A percentile compares a stretch with the other conserved stretches of the same genome.
Evolutionary conservation across 1,284 basidiomycete species (phyloP).

Genomic region (Phellopilus nigrolimitatus): DNA sequence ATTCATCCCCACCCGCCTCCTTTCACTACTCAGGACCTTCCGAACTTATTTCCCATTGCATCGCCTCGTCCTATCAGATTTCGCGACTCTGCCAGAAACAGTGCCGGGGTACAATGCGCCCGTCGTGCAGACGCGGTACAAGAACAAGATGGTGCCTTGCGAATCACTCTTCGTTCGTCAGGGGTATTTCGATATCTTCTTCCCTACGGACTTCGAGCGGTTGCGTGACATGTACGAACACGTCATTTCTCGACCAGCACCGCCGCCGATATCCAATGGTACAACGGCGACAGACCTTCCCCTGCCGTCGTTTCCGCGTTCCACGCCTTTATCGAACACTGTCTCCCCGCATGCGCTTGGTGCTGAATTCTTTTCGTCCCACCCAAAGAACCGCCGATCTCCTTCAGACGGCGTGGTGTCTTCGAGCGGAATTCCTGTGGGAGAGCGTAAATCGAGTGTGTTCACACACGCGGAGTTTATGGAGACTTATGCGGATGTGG

Average conservation of each 20-base stretch:
- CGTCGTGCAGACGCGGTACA: conserved; percentile 93
- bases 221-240: conserved; percentile 87
- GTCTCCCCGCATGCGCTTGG: conserved; percentile 51
- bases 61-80: conserved; percentile 90
- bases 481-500: conserved; percentile 72
- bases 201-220: conserved; percentile 89
- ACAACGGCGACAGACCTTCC: conserved; percentile 43
- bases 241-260: conserved; percentile 59
- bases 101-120: conserved; percentile 85
- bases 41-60: conserved; percentile 86
- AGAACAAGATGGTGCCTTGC: conserved; percentile 83
- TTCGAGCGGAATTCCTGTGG: conserved; percentile 73
- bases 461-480: conserved; percentile 85
- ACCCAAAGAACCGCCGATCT: conserved; percentile 50
- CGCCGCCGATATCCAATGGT: conserved; percentile 27
- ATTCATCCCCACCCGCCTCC: conserved; percentile 90
- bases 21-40: conserved; percentile 82
- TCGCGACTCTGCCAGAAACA: conserved; percentile 82
- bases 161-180: conserved; percentile 89
- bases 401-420: conserved; percentile 65
- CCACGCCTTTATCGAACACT: conserved; percentile 46
- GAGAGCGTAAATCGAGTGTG: conserved; percentile 74
- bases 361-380: conserved; percentile 65
- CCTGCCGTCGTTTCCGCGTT: conserved; percentile 31
- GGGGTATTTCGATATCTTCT: conserved; percentile 99